Conservation (phyloP, 805 yeast species). For the Maudiozyma bulderi region DNA sequence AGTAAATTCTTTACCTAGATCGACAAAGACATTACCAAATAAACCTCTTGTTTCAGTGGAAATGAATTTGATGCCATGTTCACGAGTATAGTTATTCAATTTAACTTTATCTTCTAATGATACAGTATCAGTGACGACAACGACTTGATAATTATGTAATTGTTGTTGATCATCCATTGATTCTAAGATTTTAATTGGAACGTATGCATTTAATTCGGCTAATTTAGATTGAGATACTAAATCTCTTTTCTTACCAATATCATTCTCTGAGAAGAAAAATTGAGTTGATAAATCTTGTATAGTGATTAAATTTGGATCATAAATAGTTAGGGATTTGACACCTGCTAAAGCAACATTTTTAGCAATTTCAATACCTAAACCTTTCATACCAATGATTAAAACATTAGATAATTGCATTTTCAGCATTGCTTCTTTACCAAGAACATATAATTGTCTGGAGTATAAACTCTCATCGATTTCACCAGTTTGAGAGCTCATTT, state of each 20-base stretch:
- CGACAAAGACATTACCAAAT: conserved; percentile 82
- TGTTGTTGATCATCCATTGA: conserved; percentile 42
- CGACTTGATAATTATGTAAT: conserved; percentile 57
- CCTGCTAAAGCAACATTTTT: conserved; percentile 96
- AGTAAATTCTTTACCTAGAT: conserved; percentile 73
- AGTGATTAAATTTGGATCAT: conserved; percentile 65
- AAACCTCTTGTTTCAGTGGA: conserved; percentile 78
- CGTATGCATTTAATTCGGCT: conserved; percentile 81
- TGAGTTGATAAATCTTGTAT: conserved; percentile 78
- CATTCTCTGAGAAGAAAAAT: conserved; percentile 63
- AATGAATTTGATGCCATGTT: conserved; percentile 65
- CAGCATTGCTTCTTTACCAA: conserved; percentile 97
- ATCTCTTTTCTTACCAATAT: conserved; percentile 75
- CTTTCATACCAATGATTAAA: conserved; percentile 81
- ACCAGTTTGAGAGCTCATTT: conserved; percentile 20
- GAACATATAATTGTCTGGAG: conserved; percentile 91
- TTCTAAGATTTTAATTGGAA: conserved; percentile 63
- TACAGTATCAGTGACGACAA: conserved; percentile 67
- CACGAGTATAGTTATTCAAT: conserved; percentile 68
- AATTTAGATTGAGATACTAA: conserved; percentile 55
- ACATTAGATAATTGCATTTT: conserved; percentile 92
- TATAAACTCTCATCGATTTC: conserved; percentile 88
- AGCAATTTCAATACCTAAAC: conserved; percentile 92
- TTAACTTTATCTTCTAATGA: conserved; percentile 64
- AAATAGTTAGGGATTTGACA: conserved; percentile 79